Conservation (phyloP, 2,329 filamentous ascomycete species). For the Verticillium nonalfalfae region DNA sequence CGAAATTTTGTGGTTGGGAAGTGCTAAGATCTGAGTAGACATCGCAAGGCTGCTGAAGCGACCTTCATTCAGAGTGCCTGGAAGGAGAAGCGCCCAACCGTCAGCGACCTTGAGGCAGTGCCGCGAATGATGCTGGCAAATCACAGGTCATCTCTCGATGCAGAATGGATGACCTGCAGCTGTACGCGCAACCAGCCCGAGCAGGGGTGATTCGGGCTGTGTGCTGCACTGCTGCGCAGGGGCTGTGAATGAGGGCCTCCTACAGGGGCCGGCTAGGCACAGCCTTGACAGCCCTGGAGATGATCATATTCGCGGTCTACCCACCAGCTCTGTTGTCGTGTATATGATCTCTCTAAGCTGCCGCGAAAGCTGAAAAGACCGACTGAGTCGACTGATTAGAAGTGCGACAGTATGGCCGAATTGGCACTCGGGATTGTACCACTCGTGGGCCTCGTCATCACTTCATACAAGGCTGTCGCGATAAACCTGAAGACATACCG, state of each 20-base stretch:
- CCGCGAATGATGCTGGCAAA: not conserved
- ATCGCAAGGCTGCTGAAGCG: not conserved
- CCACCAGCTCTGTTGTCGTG: not conserved
- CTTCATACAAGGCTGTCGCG: constrained; percentile 2
- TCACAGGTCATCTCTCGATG: not conserved
- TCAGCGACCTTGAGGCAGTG: not conserved
- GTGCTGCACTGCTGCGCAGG: not conserved
- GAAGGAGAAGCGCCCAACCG: not conserved
- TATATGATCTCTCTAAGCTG: too few species aligned
- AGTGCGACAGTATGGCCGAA: constrained; percentile 1
- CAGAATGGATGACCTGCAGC: not conserved
- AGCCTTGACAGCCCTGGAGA: not conserved
- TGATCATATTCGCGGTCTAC: not conserved
- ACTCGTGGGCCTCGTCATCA: constrained; percentile 2
- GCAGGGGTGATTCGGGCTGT: not conserved
- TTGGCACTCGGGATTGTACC: constrained; percentile 5
- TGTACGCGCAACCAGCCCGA: too few species aligned
- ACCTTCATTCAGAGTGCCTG: too few species aligned
- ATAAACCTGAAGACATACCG: constrained; percentile 1
- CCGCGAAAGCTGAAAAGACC: too few species aligned
- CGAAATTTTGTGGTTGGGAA: not conserved
- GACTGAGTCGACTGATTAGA: not conserved
- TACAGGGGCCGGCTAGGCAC: not conserved
- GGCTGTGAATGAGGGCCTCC: not conserved
- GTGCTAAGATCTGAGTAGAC: not conserved